These are phyloP conservation scores for Penicillium italicum DNA, from an alignment of 2,329 filamentous ascomycete genomes.

Conservation along the genomic window DNA sequence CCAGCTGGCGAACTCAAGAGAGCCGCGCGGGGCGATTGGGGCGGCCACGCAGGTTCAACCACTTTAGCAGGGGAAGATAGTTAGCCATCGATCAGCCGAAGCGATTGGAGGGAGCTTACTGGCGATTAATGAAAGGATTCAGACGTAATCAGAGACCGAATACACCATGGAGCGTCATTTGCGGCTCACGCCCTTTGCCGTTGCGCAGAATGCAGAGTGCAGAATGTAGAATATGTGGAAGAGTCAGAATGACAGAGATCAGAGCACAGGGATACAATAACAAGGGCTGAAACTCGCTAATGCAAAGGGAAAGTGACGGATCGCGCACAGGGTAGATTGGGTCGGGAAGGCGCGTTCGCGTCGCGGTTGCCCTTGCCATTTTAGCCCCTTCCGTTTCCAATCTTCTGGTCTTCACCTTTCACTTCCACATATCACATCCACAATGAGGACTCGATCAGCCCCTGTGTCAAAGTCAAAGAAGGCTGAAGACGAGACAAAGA, in stretches of 20 bases:
- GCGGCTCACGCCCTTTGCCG: constrained; percentile 14
- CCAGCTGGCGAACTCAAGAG: constrained; percentile 71
- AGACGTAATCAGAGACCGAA: constrained; percentile 7
- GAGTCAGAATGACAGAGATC: not conserved
- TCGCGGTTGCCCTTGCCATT: constrained; percentile 23
- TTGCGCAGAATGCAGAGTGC: not conserved
- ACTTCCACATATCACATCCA: not conserved
- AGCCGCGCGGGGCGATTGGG: constrained; percentile 60
- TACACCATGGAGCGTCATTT: constrained; percentile 18
- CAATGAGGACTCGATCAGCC: constrained; percentile 32
- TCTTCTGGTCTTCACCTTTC: constrained; percentile 2
- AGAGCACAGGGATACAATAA: constrained; percentile 4
- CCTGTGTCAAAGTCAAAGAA: constrained; percentile 13
- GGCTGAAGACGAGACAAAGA: constrained; percentile 19
- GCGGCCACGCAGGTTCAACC: constrained; percentile 56
- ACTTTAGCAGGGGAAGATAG: constrained; percentile 22
- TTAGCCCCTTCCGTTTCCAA: constrained; percentile 12
- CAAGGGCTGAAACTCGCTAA: constrained; percentile 8
- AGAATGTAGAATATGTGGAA: not conserved
- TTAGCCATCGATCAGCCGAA: constrained; percentile 1
- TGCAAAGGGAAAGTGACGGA: constrained; percentile 19
- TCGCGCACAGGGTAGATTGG: constrained; percentile 26
- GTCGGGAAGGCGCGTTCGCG: constrained; percentile 22
- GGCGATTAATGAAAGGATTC: not conserved
- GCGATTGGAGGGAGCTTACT: not conserved